These are phyloP conservation scores for Boletus rubescentipes DNA, from an alignment of 768 basidiomycete genomes.

Conservation along the genomic window DNA sequence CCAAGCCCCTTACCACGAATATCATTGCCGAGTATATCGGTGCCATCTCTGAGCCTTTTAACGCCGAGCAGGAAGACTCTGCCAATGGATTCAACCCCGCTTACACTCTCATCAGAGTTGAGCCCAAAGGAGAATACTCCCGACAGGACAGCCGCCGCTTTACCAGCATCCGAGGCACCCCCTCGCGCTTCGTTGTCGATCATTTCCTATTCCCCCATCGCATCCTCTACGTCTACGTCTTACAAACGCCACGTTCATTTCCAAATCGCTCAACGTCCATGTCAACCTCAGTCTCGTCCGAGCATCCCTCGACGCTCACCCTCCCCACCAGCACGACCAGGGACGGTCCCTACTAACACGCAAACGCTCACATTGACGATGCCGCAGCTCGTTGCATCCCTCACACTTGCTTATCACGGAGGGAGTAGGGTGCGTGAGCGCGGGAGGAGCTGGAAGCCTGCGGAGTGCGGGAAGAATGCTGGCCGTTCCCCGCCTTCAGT, in stretches of 20 bases:
- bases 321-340: conserved; percentile 22
- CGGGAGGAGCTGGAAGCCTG: conserved; percentile 8
- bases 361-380: conserved; percentile 27
- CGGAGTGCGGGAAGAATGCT: conserved; percentile 9
- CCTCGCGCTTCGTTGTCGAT: conserved; percentile 2
- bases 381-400: conserved; percentile 32
- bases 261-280: conserved; percentile 6
- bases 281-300: conserved; percentile 2
- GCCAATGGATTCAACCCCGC: neutral
- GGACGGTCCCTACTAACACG: neutral
- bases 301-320: conserved; percentile 24
- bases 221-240: neutral
- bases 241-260: conserved; percentile 27
- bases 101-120: neutral
- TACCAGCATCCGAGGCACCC: neutral
- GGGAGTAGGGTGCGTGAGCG: conserved; percentile 20
- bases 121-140: neutral
- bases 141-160: neutral
- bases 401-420: conserved; percentile 29
- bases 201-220: conserved; percentile 1
- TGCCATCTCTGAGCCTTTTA: conserved; percentile 20
- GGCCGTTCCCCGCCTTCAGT: conserved; percentile 7
- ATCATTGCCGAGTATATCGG: conserved; percentile 25
- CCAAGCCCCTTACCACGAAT: conserved; percentile 23
- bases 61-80: conserved; percentile 9